phyloP scores from a whole-genome alignment of 768 basidiomycete genomes.

The Amanita molliuscula region DNA sequence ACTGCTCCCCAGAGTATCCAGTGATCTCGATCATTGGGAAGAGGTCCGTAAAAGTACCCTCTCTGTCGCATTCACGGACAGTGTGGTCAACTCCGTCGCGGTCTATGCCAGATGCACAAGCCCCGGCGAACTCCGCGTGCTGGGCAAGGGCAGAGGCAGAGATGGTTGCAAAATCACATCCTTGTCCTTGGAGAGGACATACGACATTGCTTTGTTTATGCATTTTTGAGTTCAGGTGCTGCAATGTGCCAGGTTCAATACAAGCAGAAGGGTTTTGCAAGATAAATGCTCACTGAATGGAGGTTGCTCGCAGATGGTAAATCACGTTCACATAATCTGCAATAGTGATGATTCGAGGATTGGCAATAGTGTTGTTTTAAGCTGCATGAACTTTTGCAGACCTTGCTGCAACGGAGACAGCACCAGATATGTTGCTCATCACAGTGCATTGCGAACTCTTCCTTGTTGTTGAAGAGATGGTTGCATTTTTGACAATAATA shows the following conservation, averaged over 20 bases:
- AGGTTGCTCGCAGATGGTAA: slow-evolving; percentile 34
- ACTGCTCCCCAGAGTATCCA: slow-evolving; percentile 17
- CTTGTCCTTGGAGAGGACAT: slow-evolving; percentile 25
- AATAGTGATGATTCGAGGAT: slow-evolving; percentile 32
- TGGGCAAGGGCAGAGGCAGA: slow-evolving; percentile 46
- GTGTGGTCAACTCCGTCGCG: slow-evolving; percentile 29
- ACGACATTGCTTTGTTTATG: slow-evolving; percentile 30
- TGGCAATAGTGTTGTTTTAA: slow-evolving; percentile 41
- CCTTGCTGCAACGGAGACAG: slow-evolving; percentile 22
- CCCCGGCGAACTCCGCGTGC: slow-evolving; percentile 56
- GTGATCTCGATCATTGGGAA: slow-evolving; percentile 37
- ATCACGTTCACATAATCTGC: slow-evolving; percentile 28
- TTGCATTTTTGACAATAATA: slow-evolving; percentile 46
- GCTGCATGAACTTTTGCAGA: slow-evolving; percentile 29
- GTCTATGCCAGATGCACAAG: slow-evolving; percentile 39
- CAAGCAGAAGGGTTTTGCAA: neutral
- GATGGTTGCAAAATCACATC: slow-evolving; percentile 34
- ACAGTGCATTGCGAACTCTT: slow-evolving; percentile 31
- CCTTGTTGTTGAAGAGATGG: slow-evolving; percentile 23
- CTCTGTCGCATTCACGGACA: slow-evolving; percentile 32
- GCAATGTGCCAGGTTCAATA: neutral
- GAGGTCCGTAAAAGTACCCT: slow-evolving; percentile 45
- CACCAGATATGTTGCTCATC: slow-evolving; percentile 41
- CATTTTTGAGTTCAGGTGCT: slow-evolving; percentile 43
- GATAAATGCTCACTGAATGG: slow-evolving; percentile 9